Evolutionary conservation across 1,284 basidiomycete species (phyloP).

Genomic region (Athelia psychrophila): DNA sequence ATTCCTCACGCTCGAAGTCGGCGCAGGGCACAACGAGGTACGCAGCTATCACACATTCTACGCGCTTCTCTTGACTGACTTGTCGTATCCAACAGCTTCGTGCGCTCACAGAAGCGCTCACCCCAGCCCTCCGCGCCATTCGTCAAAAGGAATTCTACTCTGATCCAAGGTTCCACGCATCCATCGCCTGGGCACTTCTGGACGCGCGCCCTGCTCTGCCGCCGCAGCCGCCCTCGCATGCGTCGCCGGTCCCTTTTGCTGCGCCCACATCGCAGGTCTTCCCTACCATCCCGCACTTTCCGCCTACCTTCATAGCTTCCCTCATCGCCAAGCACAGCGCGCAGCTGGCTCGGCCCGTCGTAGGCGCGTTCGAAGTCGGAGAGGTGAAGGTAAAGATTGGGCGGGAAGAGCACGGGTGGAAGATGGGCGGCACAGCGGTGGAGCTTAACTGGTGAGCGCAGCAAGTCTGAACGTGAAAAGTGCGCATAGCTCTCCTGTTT

Average conservation of each 20-base stretch:
- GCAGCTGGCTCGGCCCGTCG: slow-evolving; percentile 34
- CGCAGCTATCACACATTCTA: slow-evolving; percentile 7
- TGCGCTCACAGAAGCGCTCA: slow-evolving; percentile 47
- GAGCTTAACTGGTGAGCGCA: no score
- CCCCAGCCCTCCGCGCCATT: slow-evolving; percentile 49
- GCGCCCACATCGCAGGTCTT: slow-evolving; percentile 23
- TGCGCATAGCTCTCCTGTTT: no score
- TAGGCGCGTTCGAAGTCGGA: slow-evolving; percentile 49
- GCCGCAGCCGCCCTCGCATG: neutral
- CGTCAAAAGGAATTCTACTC: slow-evolving; percentile 74
- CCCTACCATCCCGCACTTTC: slow-evolving; percentile 49
- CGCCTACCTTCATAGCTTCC: slow-evolving; percentile 39
- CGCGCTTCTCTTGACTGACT: slow-evolving; percentile 2
- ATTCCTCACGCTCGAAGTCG: slow-evolving; percentile 74
- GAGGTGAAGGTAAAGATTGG: slow-evolving; percentile 63
- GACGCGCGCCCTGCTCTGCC: slow-evolving; percentile 13
- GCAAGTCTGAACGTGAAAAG: no score
- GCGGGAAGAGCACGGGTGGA: slow-evolving; percentile 54
- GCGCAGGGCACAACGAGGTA: slow-evolving; percentile 74
- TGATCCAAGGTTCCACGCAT: slow-evolving; percentile 75
- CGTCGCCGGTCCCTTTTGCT: slow-evolving; percentile 2
- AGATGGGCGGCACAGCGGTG: slow-evolving; percentile 22
- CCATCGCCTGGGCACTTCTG: slow-evolving; percentile 77
- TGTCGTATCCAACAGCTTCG: slow-evolving; percentile 42
- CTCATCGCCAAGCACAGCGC: slow-evolving; percentile 47